A percentile compares a stretch with the other conserved stretches of the same genome.
These are phyloP conservation scores for Corylus avellana DNA, from an alignment of 306 rosid genomes.

Conservation along the genomic window DNA sequence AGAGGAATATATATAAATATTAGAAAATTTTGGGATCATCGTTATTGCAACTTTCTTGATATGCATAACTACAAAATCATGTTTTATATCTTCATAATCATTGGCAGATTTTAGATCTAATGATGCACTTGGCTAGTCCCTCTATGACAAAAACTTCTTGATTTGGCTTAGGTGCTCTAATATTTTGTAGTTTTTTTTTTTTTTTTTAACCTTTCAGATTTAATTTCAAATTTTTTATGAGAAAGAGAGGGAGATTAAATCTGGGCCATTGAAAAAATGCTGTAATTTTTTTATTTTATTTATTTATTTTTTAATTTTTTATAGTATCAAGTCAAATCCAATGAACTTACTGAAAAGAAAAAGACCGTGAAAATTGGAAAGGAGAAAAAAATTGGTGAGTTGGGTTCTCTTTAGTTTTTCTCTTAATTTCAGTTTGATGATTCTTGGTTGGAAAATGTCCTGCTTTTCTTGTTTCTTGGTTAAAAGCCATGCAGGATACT, in stretches of 20 bases:
- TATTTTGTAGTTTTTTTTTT: too few relatives aligned
- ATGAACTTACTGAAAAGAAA: neutral
- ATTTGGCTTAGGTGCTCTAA: too few relatives aligned
- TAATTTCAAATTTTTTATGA: too few relatives aligned
- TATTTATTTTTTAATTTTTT: too few relatives aligned
- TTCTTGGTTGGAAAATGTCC: neutral
- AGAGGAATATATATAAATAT: neutral
- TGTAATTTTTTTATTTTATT: too few relatives aligned
- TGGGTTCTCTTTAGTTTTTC: neutral
- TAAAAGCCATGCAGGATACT: neutral
- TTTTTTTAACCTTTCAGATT: too few relatives aligned
- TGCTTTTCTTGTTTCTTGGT: neutral
- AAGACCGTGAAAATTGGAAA: slow-evolving; percentile 37
- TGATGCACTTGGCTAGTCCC: neutral
- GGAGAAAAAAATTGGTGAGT: slow-evolving; percentile 22
- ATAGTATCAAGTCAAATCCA: too few relatives aligned
- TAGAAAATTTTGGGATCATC: neutral
- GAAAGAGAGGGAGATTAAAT: too few relatives aligned
- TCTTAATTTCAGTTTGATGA: neutral
- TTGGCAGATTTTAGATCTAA: neutral
- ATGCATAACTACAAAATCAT: neutral
- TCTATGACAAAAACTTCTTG: neutral
- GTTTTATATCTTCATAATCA: neutral
- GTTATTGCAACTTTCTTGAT: neutral
- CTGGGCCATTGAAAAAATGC: too few relatives aligned